Evolutionary conservation across 352 stramenopile species (phyloP).

Genomic region (Phytophthora multivora): DNA sequence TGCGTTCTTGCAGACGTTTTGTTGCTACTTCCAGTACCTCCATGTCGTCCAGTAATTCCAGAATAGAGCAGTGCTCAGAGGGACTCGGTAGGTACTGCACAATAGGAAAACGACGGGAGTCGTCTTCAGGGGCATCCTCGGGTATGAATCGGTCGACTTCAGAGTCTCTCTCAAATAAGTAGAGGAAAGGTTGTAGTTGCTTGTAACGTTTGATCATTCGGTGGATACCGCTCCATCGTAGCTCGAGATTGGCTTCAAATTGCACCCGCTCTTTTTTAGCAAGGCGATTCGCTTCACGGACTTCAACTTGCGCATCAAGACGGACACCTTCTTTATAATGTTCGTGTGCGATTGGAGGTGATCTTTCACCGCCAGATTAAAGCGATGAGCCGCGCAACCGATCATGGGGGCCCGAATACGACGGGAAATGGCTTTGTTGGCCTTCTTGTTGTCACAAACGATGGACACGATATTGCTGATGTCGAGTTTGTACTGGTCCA

Average conservation of each 20-base stretch:
- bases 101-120: background rate
- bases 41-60: conserved; percentile 1
- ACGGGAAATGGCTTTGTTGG: conserved; percentile 6
- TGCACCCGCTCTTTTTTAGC: no score
- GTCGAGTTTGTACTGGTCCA: conserved; percentile 4
- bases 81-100: background rate
- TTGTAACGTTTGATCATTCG: conserved; percentile 1
- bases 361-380: conserved; percentile 8
- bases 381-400: conserved; percentile 10
- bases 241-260: background rate
- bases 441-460: conserved; percentile 14
- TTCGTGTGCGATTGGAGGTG: background rate
- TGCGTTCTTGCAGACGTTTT: background rate
- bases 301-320: conserved; percentile 3
- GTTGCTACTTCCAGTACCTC: no score
- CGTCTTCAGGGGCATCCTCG: no score
- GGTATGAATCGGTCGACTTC: background rate
- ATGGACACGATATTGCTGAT: conserved; percentile 1
- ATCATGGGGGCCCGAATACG: background rate
- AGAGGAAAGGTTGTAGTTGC: background rate
- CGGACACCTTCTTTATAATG: background rate
- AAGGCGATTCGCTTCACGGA: background rate
- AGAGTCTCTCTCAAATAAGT: background rate
- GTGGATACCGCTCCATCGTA: background rate
- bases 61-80: background rate